Base-by-base conservation (phyloP, 1,284 basidiomycete species). In the Puccinia hordei region DNA sequence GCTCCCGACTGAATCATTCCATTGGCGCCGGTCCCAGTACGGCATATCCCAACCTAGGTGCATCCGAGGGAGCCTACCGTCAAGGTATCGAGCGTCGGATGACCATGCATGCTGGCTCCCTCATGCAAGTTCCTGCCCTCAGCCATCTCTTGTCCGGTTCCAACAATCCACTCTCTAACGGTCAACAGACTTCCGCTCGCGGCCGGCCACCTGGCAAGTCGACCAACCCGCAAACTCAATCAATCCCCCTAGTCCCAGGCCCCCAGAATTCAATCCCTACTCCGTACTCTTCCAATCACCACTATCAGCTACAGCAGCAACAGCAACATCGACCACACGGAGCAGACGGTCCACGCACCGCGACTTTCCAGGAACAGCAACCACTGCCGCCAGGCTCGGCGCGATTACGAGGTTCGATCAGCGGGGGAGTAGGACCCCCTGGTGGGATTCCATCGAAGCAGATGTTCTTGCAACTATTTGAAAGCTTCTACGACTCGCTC, bases 401-500 rank as follows among this genome's bases (percentile, higher is more conserved):
- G 27, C 75, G 51, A 24, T 9, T 38, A 19, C 44, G 75, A 10
- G 63, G 46, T 4, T 69, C 65, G 30, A 57, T 57, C 10, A 51
- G 49, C 2, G 41, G n/a, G 38, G 38, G 38, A 12, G 38, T 4
- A 41, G 38, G 38, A 30, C n/a, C n/a, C n/a, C n/a, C n/a, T n/a
- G n/a, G n/a, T n/a, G 57, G 69, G 4, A 68, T 75, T 0, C 49
- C 82, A 22, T 81, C 82, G 0, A 84, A 82, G 63, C 74, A 77
- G 15, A 82, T 83, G 27, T 84, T 84, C 81, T 75, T 84, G n/a
- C 66, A 78, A n/a, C 82, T 83, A 46, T 83, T 84, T 57, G 82
- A 82, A 6, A 82, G 81, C n/a, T 84, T 83, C 49, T 84, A 82
- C 78, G 83, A 84, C 73, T 82, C 83, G 27, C 79, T 84, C n/a